phyloP scores from a whole-genome alignment of 2,329 filamentous ascomycete species.

The Ceratocystis colombiana region DNA sequence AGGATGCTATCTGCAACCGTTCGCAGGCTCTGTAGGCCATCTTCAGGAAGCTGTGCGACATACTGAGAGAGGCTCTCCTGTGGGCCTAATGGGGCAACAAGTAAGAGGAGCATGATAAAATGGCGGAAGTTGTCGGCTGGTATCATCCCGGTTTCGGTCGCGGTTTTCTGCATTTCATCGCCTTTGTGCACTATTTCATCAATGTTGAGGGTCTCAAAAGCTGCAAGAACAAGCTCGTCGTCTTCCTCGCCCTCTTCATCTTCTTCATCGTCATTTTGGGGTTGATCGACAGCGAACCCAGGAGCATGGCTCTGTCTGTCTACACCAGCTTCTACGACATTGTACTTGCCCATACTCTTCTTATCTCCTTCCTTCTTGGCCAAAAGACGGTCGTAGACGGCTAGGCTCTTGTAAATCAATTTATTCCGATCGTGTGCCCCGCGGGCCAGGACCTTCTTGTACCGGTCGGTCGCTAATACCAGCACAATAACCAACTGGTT shows the following conservation, averaged over 20 bases:
- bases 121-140: conserved; percentile 63
- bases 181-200: conserved; percentile 49
- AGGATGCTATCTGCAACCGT: conserved; percentile 55
- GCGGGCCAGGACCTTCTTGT: conserved; percentile 51
- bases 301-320: conserved; percentile 26
- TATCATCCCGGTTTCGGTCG: conserved; percentile 51
- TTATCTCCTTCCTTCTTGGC: conserved; percentile 26
- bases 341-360: conserved; percentile 18
- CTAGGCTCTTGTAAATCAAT: conserved; percentile 60
- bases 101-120: conserved; percentile 58
- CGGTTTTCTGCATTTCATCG: conserved; percentile 35
- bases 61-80: conserved; percentile 57
- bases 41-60: conserved; percentile 46
- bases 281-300: conserved; percentile 41
- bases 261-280: conserved; percentile 36
- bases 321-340: conserved; percentile 14
- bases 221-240: conserved; percentile 54
- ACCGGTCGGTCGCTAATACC: conserved; percentile 61
- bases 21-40: conserved; percentile 44
- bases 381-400: conserved; percentile 52
- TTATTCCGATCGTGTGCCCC: conserved; percentile 50
- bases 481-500: conserved; percentile 63
- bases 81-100: conserved; percentile 53
- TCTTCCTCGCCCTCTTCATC: conserved; percentile 37
- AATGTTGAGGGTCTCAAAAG: conserved; percentile 57